Percentiles rank a stretch among this genome's conserved stretches.
Evolutionary conservation across 2,329 filamentous ascomycete genomes (phyloP).

Genomic region (Diaporthe sp.): DNA sequence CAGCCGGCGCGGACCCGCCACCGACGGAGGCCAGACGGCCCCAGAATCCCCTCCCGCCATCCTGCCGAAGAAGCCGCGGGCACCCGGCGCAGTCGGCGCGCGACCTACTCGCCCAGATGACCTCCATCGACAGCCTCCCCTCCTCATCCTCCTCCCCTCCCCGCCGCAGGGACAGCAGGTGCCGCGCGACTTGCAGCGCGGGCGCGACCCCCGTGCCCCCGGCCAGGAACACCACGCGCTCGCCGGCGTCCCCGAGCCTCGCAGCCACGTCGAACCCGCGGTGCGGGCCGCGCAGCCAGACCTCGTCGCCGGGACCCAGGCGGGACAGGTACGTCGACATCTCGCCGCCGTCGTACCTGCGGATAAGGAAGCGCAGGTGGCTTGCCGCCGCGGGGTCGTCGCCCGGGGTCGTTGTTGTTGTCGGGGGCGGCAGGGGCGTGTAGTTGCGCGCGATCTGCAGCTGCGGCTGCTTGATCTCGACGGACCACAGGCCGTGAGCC

Average conservation of each 20-base stretch:
- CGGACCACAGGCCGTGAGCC: constrained; percentile 81
- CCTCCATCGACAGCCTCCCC: constrained; percentile 66
- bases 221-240: constrained; percentile 83
- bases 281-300: constrained; percentile 85
- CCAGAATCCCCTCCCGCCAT: constrained; percentile 4
- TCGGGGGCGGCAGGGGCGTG: constrained; percentile 77
- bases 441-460: constrained; percentile 93
- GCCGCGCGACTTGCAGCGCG: constrained; percentile 82
- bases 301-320: constrained; percentile 69
- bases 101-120: constrained; percentile 85
- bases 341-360: constrained; percentile 84
- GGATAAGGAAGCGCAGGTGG: constrained; percentile 78
- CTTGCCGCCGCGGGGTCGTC: constrained; percentile 50
- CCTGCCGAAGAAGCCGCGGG: not conserved
- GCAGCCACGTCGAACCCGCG: constrained; percentile 69
- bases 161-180: constrained; percentile 59
- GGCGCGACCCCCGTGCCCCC: constrained; percentile 94
- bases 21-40: constrained; percentile 52
- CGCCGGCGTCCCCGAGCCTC: constrained; percentile 47
- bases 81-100: constrained; percentile 76
- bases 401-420: constrained; percentile 45
- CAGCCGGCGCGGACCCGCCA: not conserved
- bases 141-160: constrained; percentile 38
- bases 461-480: constrained; percentile 95
- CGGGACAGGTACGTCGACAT: constrained; percentile 85